Evolutionary conservation across 129 eudicot species (phyloP), one percentile per base, ranked within the genome.

Genomic region (Rutidosis leptorrhynchoides): DNA sequence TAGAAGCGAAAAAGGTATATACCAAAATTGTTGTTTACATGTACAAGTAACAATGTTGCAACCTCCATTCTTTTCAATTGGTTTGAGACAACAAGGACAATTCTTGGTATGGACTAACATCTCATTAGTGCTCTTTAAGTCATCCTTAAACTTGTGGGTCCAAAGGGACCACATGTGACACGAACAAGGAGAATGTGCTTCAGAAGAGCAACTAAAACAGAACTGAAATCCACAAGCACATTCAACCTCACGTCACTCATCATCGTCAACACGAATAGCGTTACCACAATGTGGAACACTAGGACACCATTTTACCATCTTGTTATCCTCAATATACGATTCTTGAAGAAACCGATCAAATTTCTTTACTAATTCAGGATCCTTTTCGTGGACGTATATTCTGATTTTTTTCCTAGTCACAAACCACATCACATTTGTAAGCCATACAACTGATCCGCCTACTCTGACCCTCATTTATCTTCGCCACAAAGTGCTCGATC

Each of bases 251-350:
- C 84, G 78, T 6, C 65, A 78, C 19, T 75, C 86, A 58, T 86
- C 84, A 57, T 86, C 95, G 30, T 83, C 86, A 3, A 86, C 69
- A 35, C 89, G 87, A 23, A 90, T 79, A 20, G 95, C 97, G 55
- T 84, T 86, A 56, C 97, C 97, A 78, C 97, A 90, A 60, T 90
- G 97, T 1, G 95, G 95, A 61, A 82, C 76, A 75, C 97, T 90
- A 5, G 97, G 91, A 74, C 95, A 90, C 97, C 97, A 90, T 67
- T 86, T 86, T 2, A 90, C 95, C 79, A 64, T 73, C 52, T 84
- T 84, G 65, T 90, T 90, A 59, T 90, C 97, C 30, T 90, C 97
- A 12, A 86, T 84, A 69, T 90, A 90, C 6, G 97, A 90, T 62
- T 90, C 95, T 14, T 82, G 61, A 43, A 90, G 84, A 48, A 62